phyloP scores from a whole-genome alignment of 1,284 basidiomycete species.

The Leccinum pachyderme region DNA sequence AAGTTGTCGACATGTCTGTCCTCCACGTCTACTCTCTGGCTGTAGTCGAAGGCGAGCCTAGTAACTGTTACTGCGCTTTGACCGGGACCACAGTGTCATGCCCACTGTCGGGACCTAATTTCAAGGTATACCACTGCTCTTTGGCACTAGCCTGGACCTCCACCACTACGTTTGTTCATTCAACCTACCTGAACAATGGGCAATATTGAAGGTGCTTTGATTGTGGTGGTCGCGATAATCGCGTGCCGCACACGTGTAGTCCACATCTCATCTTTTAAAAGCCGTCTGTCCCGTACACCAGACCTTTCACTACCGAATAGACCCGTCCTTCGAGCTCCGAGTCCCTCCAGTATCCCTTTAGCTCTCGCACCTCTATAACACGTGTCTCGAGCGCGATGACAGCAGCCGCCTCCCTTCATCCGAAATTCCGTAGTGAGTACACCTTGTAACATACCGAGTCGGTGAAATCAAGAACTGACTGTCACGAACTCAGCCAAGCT shows the following conservation, averaged over 20 bases:
- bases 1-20: neutral
- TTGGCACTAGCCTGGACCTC: neutral
- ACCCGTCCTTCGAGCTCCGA: neutral
- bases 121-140: neutral
- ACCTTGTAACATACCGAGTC: neutral
- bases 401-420: conserved; percentile 15
- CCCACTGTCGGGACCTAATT: neutral
- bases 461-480: conserved; percentile 1
- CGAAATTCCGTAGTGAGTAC: conserved; percentile 35
- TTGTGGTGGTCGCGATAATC: conserved; percentile 25
- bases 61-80: neutral
- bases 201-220: conserved; percentile 1
- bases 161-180: neutral
- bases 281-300: conserved; percentile 11
- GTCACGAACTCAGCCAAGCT: conserved; percentile 24
- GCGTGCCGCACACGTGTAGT: conserved; percentile 35
- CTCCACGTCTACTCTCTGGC: neutral
- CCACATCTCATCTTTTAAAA: conserved; percentile 32
- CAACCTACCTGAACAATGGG: conserved; percentile 14
- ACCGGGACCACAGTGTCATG: neutral
- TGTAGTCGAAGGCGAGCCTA: neutral
- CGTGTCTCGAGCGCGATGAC: conserved; percentile 10
- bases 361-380: neutral
- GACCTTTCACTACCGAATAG: conserved; percentile 4
- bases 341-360: neutral